Percentiles rank a stretch among this genome's conserved stretches.
Evolutionary conservation across 371 early-diverging fungal genomes (phyloP).

Genomic region (Mucor sp.): DNA sequence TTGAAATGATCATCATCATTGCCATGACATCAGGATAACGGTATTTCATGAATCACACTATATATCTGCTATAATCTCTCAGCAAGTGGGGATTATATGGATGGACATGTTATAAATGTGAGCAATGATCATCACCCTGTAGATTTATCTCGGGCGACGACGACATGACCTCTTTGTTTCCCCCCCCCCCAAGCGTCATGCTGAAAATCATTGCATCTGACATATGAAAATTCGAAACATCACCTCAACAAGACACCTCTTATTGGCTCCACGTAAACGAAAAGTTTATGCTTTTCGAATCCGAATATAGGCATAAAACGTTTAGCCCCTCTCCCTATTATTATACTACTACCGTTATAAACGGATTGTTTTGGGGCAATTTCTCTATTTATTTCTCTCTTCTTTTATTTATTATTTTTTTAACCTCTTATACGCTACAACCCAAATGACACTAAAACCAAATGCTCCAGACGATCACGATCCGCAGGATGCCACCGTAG

Average conservation of each 20-base stretch:
- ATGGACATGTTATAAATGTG: background rate
- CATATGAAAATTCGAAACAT: conserved; percentile 1
- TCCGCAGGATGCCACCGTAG: background rate
- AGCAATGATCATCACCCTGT: background rate
- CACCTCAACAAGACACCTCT: background rate
- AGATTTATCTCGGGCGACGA: background rate
- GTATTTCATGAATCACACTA: background rate
- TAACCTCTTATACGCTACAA: background rate
- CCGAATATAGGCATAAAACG: conserved; percentile 2
- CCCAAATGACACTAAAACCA: background rate
- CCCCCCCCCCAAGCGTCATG: background rate
- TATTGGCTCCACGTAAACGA: background rate
- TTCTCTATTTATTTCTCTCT: background rate
- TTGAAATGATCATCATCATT: background rate
- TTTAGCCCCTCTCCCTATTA: background rate
- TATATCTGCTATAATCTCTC: background rate
- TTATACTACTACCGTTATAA: background rate
- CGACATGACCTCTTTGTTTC: background rate
- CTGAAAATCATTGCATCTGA: background rate
- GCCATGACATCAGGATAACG: background rate
- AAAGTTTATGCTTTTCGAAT: background rate
- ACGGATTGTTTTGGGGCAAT: background rate
- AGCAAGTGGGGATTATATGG: background rate
- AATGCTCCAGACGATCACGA: background rate
- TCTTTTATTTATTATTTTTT: background rate